Evolutionary conservation across 352 stramenopile species (phyloP), one percentile per base, ranked within the genome.

Genomic region (Plasmopara muralis): DNA sequence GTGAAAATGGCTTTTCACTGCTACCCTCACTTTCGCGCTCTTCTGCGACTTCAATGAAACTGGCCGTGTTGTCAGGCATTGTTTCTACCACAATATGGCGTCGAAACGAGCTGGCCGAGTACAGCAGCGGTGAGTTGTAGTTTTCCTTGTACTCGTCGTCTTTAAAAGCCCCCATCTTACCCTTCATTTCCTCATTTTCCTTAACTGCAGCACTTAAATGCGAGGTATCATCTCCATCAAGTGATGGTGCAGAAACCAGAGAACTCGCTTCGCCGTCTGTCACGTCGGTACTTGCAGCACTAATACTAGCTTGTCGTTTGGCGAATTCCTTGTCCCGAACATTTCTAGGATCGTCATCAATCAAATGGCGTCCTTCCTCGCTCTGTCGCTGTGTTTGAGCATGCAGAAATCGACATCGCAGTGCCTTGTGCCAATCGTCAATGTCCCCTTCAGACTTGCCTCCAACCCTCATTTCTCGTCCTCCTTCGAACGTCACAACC

Each of bases 381-480:
- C 58, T 67, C 43, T 62, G 66, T 7, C 55, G 47, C 44, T 67
- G 59, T 35, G 68, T 56, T 40, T 74, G 64, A 9, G 61, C 41
- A 43, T 78, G 53, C 54, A 79, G 50, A 13, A 89, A 60, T 9
- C 55, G 66, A 9, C 64, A 57, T 13, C 64, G 62, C 16, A 90
- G 57, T 15, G 73, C 74, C 49, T 83, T 81, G 53, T 85, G 75
- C 79, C 79, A 90, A 25, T 85, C 75, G 37, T 77, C 66, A 54
- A 87, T 77, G 40, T 87, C 77, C n/a, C 68, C 60, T 47, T 88
- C 77, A 20, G 65, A 81, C 35, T 78, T 74, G 10, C 68, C 74
- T 31, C 72, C 73, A 9, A 88, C 68, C n/a, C 75, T 64, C 66
- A 90, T 67, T 50, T 90, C 74, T 10, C 75, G 61, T 8, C 74